These are phyloP conservation scores for Penicillium verhagenii DNA, from an alignment of 495 filamentous ascomycete genomes.

Conservation along the genomic window DNA sequence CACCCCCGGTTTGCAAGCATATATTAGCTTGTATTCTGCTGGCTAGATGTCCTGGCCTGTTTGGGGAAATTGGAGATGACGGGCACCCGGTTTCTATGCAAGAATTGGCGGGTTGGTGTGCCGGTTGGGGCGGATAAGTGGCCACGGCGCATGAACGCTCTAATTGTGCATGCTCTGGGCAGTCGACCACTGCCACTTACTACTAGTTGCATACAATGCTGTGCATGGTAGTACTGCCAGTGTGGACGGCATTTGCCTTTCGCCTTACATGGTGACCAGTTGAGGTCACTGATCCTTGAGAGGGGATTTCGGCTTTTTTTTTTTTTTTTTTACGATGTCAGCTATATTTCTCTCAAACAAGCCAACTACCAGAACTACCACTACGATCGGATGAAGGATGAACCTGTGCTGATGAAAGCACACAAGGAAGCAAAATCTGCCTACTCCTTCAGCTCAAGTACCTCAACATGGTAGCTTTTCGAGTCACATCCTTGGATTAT, in stretches of 20 bases:
- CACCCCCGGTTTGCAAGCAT: constrained; percentile 79
- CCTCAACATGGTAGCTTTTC: too few species aligned
- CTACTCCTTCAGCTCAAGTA: too few species aligned
- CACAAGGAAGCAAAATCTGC: not conserved
- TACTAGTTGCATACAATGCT: not conserved
- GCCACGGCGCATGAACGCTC: not conserved
- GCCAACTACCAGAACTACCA: not conserved
- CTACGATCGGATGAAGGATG: not conserved
- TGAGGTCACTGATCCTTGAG: too few species aligned
- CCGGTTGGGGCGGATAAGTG: constrained; percentile 54
- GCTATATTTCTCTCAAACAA: not conserved
- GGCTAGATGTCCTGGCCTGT: constrained; percentile 59
- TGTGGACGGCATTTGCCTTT: not conserved
- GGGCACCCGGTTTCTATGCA: constrained; percentile 50
- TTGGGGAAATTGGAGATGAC: constrained; percentile 57
- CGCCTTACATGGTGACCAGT: too few species aligned
- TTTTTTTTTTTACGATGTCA: not conserved
- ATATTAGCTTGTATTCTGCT: constrained; percentile 78
- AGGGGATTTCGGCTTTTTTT: too few species aligned
- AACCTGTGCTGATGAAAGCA: not conserved
- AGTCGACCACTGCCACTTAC: not conserved
- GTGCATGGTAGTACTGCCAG: not conserved
- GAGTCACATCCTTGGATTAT: constrained; percentile 19
- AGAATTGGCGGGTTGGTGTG: constrained; percentile 77
- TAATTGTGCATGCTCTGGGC: not conserved